Base-by-base conservation (phyloP, 352 stramenopile genomes). In the Phytophthora citricola region DNA sequence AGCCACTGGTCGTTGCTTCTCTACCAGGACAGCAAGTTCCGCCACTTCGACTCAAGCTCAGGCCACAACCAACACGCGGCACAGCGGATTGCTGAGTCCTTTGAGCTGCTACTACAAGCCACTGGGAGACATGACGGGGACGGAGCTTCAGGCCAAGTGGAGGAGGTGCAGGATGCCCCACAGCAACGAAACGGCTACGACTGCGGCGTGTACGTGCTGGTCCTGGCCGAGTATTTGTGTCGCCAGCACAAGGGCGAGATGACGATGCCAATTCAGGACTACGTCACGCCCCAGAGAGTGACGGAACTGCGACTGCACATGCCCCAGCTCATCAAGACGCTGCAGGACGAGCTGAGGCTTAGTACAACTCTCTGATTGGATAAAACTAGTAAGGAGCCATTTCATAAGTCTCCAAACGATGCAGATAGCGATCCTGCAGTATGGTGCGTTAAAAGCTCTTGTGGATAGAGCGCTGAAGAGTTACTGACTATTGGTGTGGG, bases 161-260 rank as follows among this genome's bases (percentile, higher is more conserved):
- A 66, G 51, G 77, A 82, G 22, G 72, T 74, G 20, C 48, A 14
- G 7, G 66, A 87, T 9, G 58, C 74, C 15, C 81, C 85, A 27
- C 87, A 95, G 73, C 87, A 95, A 53, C 62, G 65, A 36, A 95
- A 95, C 51, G 76, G 83, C 20, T 92, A 87, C 66, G 85, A 95
- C 63, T 95, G 87, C 59, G 87, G 87, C 32, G 78, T 94, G 76
- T 94, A 91, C 58, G 85, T 92, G 55, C 75, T 93, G 40, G 36
- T 87, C 1, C 52, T 83, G 34, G 82, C 87, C 26, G 85, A 94
- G 51, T 93, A 75, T 36, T 64, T 93, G 22, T 86, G 69, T 24
- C 65, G 60, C 5, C 58, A 76, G 52, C 53, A 83, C 27, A 57
- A 27, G 17, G 36, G 62, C 15, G 14, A 50, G 10, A 43, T 61